Conservation (phyloP, 768 basidiomycete species). For the Strobilomyces confusus region DNA sequence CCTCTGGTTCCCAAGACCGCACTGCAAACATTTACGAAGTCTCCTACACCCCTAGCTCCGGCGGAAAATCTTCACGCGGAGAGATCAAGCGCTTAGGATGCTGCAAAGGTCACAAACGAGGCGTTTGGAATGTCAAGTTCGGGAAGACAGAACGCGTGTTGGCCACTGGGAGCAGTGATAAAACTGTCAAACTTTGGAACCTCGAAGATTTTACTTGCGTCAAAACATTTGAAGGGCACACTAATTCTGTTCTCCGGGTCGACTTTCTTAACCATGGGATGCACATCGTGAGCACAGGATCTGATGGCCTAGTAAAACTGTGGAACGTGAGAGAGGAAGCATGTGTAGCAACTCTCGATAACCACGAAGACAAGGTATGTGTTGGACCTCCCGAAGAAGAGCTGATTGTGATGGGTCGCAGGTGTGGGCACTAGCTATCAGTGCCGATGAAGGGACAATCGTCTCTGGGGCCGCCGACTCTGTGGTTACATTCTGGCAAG, state of each 20-base stretch:
- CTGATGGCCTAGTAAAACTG: constrained; percentile 93
- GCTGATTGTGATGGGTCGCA: constrained; percentile 29
- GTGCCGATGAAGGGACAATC: constrained; percentile 75
- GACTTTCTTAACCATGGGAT: constrained; percentile 81
- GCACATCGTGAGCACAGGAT: constrained; percentile 87
- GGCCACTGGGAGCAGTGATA: constrained; percentile 94
- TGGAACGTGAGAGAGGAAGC: constrained; percentile 92
- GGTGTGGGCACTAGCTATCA: constrained; percentile 96
- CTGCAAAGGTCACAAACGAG: constrained; percentile 94
- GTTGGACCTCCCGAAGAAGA: not conserved
- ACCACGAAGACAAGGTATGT: constrained; percentile 93
- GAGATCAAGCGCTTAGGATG: constrained; percentile 76
- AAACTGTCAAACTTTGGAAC: constrained; percentile 92
- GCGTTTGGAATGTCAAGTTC: constrained; percentile 94
- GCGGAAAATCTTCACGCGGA: constrained; percentile 50
- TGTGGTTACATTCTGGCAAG: constrained; percentile 93
- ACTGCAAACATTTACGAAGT: constrained; percentile 89
- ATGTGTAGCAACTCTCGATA: constrained; percentile 86
- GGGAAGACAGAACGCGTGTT: constrained; percentile 77
- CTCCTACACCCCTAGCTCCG: constrained; percentile 43
- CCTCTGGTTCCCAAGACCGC: constrained; percentile 93
- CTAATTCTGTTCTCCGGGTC: constrained; percentile 91
- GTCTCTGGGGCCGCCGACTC: constrained; percentile 97
- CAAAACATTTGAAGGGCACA: constrained; percentile 97
- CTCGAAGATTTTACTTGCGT: constrained; percentile 91